Evolutionary conservation across 2,329 filamentous ascomycete species (phyloP).

Genomic region (Zymoseptoria ardabiliae): DNA sequence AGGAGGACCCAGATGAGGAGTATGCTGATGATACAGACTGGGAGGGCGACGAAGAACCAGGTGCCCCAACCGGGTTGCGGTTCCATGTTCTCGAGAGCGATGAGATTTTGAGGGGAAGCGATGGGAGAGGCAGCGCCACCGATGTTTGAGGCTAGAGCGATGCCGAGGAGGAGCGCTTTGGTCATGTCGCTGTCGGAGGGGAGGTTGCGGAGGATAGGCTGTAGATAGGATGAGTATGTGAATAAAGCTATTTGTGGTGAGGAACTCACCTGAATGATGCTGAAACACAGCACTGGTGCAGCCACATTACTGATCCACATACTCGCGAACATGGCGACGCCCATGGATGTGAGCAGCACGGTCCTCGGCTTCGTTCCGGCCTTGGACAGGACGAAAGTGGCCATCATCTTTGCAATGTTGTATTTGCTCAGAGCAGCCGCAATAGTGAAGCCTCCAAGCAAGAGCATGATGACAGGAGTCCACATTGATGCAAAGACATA

Average conservation of each 20-base stretch:
- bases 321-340: conserved; percentile 91
- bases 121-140: conserved; percentile 95
- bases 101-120: conserved; percentile 93
- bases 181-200: conserved; percentile 86
- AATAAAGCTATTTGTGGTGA: too few relatives aligned
- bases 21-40: conserved; percentile 84
- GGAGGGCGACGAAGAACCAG: conserved; percentile 95
- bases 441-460: conserved; percentile 91
- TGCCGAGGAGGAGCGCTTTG: conserved; percentile 90
- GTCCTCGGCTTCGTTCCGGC: conserved; percentile 84
- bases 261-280: conserved; percentile 81
- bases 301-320: conserved; percentile 99
- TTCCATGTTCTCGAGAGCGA: conserved; percentile 91
- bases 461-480: conserved; percentile 97
- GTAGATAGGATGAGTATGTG: too few relatives aligned
- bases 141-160: conserved; percentile 89
- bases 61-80: conserved; percentile 86
- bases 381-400: conserved; percentile 91
- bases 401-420: conserved; percentile 94
- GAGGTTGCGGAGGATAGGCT: conserved; percentile 90
- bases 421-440: conserved; percentile 94
- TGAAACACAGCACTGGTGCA: conserved; percentile 92
- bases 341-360: conserved; percentile 95
- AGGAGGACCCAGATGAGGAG: conserved; percentile 83
- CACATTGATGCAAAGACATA: conserved; percentile 95